Conservation (phyloP, 371 early-diverging fungal species). For the Mortierella sp. region DNA sequence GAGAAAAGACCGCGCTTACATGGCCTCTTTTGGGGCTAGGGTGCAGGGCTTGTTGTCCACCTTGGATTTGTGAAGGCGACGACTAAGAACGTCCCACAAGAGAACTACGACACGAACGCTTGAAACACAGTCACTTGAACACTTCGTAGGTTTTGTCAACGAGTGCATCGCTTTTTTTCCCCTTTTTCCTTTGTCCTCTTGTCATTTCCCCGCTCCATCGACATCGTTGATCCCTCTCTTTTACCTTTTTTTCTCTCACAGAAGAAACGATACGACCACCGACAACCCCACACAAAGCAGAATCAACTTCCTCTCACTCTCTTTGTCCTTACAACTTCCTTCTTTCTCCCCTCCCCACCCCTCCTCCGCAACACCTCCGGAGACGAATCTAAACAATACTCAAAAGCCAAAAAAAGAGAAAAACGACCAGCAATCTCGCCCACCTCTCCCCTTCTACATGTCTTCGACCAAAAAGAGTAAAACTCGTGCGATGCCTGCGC, state of each 20-base stretch:
- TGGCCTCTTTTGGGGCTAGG: too few relatives aligned
- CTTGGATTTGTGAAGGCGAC: too few relatives aligned
- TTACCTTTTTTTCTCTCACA: background rate
- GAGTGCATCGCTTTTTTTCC: background rate
- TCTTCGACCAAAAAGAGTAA: constrained; percentile 48
- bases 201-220: background rate
- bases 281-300: background rate
- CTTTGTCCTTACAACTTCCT: background rate
- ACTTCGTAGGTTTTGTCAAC: background rate
- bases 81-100: background rate
- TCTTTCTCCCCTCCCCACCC: background rate
- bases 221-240: constrained; percentile 1
- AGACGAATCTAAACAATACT: background rate
- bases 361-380: background rate
- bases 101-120: background rate
- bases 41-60: too few relatives aligned
- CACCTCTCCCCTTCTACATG: constrained; percentile 15
- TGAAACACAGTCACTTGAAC: constrained; percentile 3
- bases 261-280: background rate
- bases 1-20: too few relatives aligned
- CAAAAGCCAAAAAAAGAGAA: background rate
- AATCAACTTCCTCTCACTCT: constrained; percentile 2
- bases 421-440: background rate
- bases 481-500: constrained; percentile 50
- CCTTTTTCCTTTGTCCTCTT: background rate